Evolutionary conservation across 768 basidiomycete species (phyloP).

Genomic region (Lactifluus piperatus): DNA sequence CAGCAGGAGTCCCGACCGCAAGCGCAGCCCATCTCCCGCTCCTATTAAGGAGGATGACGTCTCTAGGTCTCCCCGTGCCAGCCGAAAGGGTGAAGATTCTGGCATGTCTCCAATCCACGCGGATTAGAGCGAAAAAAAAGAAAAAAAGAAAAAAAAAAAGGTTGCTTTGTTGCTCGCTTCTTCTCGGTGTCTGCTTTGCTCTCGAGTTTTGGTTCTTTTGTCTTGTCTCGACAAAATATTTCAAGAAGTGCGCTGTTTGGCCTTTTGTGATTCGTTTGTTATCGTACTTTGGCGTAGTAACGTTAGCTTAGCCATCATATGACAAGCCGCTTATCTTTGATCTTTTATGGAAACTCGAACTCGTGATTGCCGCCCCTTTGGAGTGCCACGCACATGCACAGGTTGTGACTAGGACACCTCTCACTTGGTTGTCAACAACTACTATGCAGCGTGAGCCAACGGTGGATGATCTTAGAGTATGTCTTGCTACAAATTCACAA

Average conservation of each 20-base stretch:
- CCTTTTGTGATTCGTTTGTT: constrained; percentile 5
- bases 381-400: too few relatives aligned
- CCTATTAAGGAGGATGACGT: constrained; percentile 33
- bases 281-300: not conserved
- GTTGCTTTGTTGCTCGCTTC: not conserved
- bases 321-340: too few relatives aligned
- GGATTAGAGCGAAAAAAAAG: constrained; percentile 27
- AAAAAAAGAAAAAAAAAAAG: constrained; percentile 38
- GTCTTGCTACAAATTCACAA: not conserved
- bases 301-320: too few relatives aligned
- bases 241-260: not conserved
- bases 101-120: constrained; percentile 46
- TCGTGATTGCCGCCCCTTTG: too few relatives aligned
- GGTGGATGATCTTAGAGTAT: constrained; percentile 28
- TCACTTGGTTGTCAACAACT: too few relatives aligned
- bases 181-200: not conserved
- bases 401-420: too few relatives aligned
- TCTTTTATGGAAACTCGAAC: too few relatives aligned
- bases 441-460: constrained; percentile 22
- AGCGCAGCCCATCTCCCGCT: constrained; percentile 38
- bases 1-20: constrained; percentile 41
- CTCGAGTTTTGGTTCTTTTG: constrained; percentile 3
- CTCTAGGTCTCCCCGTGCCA: constrained; percentile 47
- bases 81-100: constrained; percentile 33
- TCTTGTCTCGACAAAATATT: not conserved